Evolutionary conservation across 306 rosid genomes (phyloP).

Genomic region (Cicer judaicum): DNA sequence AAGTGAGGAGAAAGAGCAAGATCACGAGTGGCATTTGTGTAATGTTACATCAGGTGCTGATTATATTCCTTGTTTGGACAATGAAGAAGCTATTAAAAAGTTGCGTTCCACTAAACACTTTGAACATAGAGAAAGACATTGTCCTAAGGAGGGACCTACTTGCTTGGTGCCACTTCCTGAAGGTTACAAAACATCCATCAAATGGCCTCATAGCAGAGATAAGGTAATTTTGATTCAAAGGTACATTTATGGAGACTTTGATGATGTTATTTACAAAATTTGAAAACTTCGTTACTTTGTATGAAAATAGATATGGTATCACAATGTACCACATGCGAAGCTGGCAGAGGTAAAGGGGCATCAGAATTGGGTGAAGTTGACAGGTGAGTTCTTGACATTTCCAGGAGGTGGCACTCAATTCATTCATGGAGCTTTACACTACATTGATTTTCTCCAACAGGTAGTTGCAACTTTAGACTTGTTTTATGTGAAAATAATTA

Average conservation of each 20-base stretch:
- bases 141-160: constrained; percentile 80
- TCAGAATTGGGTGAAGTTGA: constrained; percentile 91
- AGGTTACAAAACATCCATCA: constrained; percentile 63
- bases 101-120: constrained; percentile 64
- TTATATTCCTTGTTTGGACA: constrained; percentile 94
- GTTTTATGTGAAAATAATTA: no score
- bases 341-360: constrained; percentile 94
- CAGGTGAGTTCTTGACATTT: constrained; percentile 86
- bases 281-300: constrained; percentile 2
- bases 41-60: constrained; percentile 74
- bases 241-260: constrained; percentile 2
- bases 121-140: constrained; percentile 90
- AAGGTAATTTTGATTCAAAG: constrained; percentile 59
- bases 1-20: constrained; percentile 46
- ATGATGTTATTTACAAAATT: neutral
- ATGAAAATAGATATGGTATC: constrained; percentile 72
- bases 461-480: constrained; percentile 40
- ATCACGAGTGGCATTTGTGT: constrained; percentile 66
- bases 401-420: constrained; percentile 98
- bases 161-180: constrained; percentile 74
- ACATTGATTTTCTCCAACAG: constrained; percentile 83
- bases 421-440: constrained; percentile 88
- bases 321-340: constrained; percentile 76
- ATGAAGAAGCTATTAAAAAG: constrained; percentile 64
- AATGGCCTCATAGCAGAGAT: constrained; percentile 82